These are phyloP conservation scores for Coprinopsis marcescibilis DNA, from an alignment of 768 basidiomycete species.

Conservation along the genomic window DNA sequence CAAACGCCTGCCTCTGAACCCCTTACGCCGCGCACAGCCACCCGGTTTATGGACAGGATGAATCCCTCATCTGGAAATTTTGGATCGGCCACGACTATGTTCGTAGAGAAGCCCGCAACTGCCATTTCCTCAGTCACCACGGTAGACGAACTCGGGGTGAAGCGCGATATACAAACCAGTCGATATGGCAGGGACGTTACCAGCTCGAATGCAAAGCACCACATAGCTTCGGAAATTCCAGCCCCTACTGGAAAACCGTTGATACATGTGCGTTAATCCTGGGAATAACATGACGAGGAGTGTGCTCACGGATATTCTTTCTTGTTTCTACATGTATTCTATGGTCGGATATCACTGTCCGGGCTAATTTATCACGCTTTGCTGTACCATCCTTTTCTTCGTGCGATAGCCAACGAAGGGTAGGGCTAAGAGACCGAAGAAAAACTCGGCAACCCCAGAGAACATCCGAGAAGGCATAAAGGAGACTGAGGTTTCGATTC, in stretches of 20 bases:
- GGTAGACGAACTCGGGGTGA: constrained; percentile 46
- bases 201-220: too few species aligned
- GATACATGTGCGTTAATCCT: constrained; percentile 83
- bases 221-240: constrained; percentile 30
- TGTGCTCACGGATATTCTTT: constrained; percentile 39
- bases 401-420: constrained; percentile 66
- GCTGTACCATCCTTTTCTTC: constrained; percentile 14
- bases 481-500: not conserved
- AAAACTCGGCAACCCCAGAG: constrained; percentile 26
- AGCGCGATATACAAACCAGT: constrained; percentile 16
- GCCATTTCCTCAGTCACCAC: constrained; percentile 36
- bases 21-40: constrained; percentile 13
- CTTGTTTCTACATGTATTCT: constrained; percentile 20
- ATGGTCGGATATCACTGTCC: constrained; percentile 23
- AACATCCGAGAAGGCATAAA: not conserved
- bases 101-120: constrained; percentile 55
- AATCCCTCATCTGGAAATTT: constrained; percentile 35
- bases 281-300: constrained; percentile 42
- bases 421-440: constrained; percentile 64
- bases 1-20: constrained; percentile 31
- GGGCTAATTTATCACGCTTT: constrained; percentile 21
- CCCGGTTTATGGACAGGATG: constrained; percentile 18
- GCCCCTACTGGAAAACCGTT: constrained; percentile 56
- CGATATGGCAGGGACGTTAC: not conserved
- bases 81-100: constrained; percentile 73